phyloP scores from a whole-genome alignment of 2,329 filamentous ascomycete genomes.

The Colletotrichum higginsianum region DNA sequence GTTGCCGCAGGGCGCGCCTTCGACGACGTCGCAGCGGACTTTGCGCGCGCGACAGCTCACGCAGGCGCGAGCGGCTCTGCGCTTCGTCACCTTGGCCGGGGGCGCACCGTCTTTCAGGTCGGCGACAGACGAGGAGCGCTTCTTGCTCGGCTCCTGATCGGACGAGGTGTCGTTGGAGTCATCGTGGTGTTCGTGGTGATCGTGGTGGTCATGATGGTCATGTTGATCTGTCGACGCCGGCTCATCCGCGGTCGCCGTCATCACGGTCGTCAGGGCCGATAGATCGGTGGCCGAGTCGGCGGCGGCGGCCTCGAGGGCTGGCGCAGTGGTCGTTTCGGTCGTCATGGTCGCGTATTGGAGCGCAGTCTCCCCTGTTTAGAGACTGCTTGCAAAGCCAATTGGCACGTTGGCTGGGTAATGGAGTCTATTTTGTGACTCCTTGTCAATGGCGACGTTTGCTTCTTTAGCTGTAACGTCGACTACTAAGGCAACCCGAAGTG shows the following conservation, averaged over 20 bases:
- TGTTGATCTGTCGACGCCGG: constrained; percentile 18
- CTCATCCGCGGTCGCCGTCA: constrained; percentile 19
- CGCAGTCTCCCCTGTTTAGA: constrained; percentile 33
- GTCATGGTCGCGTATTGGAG: constrained; percentile 26
- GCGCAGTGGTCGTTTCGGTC: constrained; percentile 26
- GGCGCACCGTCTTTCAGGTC: constrained; percentile 42
- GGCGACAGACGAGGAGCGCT: constrained; percentile 38
- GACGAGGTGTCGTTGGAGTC: constrained; percentile 35
- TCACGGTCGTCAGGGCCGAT: constrained; percentile 28
- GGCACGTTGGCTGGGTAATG: background rate
- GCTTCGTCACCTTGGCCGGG: constrained; percentile 73
- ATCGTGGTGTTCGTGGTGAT: constrained; percentile 28
- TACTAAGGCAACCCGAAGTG: background rate
- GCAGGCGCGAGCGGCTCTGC: constrained; percentile 91
- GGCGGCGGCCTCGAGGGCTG: constrained; percentile 18
- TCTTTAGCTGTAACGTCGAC: background rate
- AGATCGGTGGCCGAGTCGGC: constrained; percentile 31
- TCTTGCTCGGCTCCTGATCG: constrained; percentile 41
- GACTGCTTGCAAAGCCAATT: constrained; percentile 35
- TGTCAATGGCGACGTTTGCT: constrained; percentile 1
- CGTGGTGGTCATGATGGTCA: constrained; percentile 26
- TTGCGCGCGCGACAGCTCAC: constrained; percentile 91
- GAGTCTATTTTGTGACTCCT: background rate
- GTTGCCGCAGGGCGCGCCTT: constrained; percentile 89
- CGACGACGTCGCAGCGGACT: constrained; percentile 93